Evolutionary conservation across 371 early-diverging fungal genomes (phyloP), one percentile per base, ranked within the genome.

Genomic region (Dentiscutata heterogama): DNA sequence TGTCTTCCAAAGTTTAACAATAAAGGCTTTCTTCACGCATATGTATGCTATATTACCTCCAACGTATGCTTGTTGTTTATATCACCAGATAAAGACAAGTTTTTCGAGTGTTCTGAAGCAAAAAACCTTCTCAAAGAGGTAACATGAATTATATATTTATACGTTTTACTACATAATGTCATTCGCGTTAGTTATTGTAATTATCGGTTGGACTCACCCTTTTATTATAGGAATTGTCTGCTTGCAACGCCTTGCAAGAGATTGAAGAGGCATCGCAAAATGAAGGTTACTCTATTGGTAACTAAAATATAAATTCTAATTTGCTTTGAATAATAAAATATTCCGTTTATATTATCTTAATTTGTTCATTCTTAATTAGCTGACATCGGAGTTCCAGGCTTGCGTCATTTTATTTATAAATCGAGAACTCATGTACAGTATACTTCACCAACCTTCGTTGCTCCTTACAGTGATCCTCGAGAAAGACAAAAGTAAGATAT

Each of bases 1-100:
- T 98, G 99, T 83, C 90, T 97, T 27, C 98, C 99, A 39, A 94
- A 92, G 74, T 96, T 97, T 87, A 96, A 98, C 86, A 89, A 91
- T 71, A 90, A 92, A 83, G 96, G 95, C 2, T 98, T 96, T 84
- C 86, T 98, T 50, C 94, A 97, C 84, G 95, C 95, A 0, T 96
- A 97, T 82, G 92, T 97, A 7, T 94, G 91, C 83, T 96, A 94
- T 83, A 88, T 97, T 35, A 90, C 92, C 25, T 84, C 89, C 6
- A 91, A 93, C 7, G 85, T 94, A 7, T 94, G 93, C 50, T 85
- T 97, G 39, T 88, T 96, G 0, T 88, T 96, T 80, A 91, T 97
- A 22, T 93, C 95, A 39, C 92, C 94, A 0, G 94, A 94, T 75
- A 93, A 93, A 85, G 95, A 95, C 81, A 92, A 92, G 65, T 97